Evolutionary conservation across 2,329 filamentous ascomycete genomes (phyloP).

Genomic region (Alternaria panax): DNA sequence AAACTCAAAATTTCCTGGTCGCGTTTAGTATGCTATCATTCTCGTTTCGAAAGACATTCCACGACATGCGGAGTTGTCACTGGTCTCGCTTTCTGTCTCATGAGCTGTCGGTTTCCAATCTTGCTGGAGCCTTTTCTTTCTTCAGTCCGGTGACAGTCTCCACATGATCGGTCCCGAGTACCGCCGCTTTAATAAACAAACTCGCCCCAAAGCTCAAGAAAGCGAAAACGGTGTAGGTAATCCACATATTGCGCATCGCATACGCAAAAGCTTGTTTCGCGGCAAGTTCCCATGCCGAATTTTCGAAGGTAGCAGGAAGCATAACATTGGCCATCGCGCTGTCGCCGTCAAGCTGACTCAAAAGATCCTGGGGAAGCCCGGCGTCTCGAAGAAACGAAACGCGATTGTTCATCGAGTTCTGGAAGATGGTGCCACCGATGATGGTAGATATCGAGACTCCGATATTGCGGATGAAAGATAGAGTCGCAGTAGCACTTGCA

Average conservation of each 20-base stretch:
- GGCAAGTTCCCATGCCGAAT: conserved; percentile 53
- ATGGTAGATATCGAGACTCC: conserved; percentile 58
- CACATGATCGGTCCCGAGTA: conserved; percentile 53
- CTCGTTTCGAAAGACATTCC: background rate
- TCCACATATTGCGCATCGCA: conserved; percentile 58
- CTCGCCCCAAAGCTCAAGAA: conserved; percentile 49
- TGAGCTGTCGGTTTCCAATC: background rate
- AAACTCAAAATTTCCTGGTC: background rate
- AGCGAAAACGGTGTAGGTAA: conserved; percentile 54
- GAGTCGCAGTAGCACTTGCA: conserved; percentile 61
- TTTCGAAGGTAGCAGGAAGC: conserved; percentile 59
- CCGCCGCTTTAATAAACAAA: conserved; percentile 50
- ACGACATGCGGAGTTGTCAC: background rate
- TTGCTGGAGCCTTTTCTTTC: conserved; percentile 25
- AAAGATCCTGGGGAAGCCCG: conserved; percentile 59
- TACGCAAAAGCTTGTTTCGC: conserved; percentile 55
- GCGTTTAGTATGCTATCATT: background rate
- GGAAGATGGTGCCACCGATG: conserved; percentile 60
- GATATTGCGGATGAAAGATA: conserved; percentile 58
- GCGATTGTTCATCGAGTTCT: conserved; percentile 67
- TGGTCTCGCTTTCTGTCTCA: background rate
- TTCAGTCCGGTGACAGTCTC: conserved; percentile 58
- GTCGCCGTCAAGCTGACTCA: conserved; percentile 61
- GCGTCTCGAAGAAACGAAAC: conserved; percentile 55
- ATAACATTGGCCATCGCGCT: conserved; percentile 68